Percentiles rank a stretch among this genome's conserved stretches.
These are phyloP conservation scores for Lumnitzera racemosa DNA, from an alignment of 345 rosid genomes.

Conservation along the genomic window DNA sequence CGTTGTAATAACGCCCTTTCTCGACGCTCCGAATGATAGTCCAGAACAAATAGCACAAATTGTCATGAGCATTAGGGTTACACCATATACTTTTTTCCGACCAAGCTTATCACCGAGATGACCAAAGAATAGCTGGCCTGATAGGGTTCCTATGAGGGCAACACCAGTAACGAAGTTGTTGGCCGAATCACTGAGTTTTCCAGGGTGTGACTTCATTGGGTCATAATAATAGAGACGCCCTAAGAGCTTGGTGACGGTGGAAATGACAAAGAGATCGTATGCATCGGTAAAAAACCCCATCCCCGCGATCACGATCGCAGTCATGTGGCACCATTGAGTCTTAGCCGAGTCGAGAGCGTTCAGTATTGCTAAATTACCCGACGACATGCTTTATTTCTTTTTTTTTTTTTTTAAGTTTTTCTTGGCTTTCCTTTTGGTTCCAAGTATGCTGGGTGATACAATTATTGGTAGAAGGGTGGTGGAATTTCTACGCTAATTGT, in stretches of 20 bases:
- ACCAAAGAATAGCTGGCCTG: conserved; percentile 51
- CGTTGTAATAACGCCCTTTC: conserved; percentile 33
- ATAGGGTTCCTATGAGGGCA: conserved; percentile 43
- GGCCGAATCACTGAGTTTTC: conserved; percentile 20
- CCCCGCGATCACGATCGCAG: conserved; percentile 52
- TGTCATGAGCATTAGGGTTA: conserved; percentile 51
- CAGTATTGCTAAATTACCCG: conserved; percentile 25
- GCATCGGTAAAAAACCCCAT: conserved; percentile 78
- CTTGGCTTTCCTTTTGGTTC: no score
- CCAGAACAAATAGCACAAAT: conserved; percentile 47
- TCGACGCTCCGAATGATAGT: conserved; percentile 37
- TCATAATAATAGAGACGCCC: conserved; percentile 55
- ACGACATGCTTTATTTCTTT: background rate
- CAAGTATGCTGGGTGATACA: no score
- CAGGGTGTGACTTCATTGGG: conserved; percentile 13
- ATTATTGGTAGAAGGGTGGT: no score
- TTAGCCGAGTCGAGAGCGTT: conserved; percentile 45
- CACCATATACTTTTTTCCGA: conserved; percentile 45
- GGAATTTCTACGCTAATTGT: no score
- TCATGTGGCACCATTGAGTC: conserved; percentile 53
- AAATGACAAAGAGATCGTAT: conserved; percentile 60
- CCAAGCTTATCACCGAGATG: conserved; percentile 67
- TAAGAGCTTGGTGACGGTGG: conserved; percentile 43
- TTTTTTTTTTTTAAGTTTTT: no score
- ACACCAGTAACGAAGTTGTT: conserved; percentile 40